These are phyloP conservation scores for Trichophyton mentagrophytes DNA, from an alignment of 2,329 filamentous ascomycete species.

Conservation along the genomic window DNA sequence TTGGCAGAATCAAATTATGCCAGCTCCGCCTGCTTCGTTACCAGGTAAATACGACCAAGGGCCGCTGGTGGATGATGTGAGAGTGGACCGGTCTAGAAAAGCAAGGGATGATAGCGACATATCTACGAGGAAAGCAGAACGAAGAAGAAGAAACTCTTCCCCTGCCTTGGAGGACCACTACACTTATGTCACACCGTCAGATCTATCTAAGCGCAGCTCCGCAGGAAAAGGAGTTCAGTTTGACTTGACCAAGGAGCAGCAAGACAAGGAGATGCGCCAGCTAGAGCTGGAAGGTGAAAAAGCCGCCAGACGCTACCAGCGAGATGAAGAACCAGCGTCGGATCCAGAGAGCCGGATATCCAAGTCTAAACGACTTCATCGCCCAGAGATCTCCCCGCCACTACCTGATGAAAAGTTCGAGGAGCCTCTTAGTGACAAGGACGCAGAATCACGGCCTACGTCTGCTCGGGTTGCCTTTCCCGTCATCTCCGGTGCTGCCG, in stretches of 20 bases:
- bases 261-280: conserved; percentile 33
- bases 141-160: conserved; percentile 36
- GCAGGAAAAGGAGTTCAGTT: conserved; percentile 41
- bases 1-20: not conserved
- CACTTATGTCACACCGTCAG: conserved; percentile 15
- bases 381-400: not conserved
- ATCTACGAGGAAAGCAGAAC: conserved; percentile 14
- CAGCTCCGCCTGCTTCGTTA: not conserved
- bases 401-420: not conserved
- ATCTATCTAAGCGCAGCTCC: conserved; percentile 21
- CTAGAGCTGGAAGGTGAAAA: conserved; percentile 13
- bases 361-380: not conserved
- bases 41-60: not conserved
- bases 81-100: not conserved
- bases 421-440: not conserved
- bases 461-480: conserved; percentile 35
- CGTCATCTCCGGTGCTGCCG: conserved; percentile 28
- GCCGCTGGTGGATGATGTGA: not conserved
- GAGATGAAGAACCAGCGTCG: conserved; percentile 4
- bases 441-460: not conserved
- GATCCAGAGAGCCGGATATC: not conserved
- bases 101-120: not conserved
- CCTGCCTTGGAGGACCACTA: conserved; percentile 28
- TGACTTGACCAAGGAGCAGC: conserved; percentile 45
- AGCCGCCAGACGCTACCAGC: conserved; percentile 9